Evolutionary conservation across 495 filamentous ascomycete genomes (phyloP).

Genomic region (Hypomontagnella submonticulosa): DNA sequence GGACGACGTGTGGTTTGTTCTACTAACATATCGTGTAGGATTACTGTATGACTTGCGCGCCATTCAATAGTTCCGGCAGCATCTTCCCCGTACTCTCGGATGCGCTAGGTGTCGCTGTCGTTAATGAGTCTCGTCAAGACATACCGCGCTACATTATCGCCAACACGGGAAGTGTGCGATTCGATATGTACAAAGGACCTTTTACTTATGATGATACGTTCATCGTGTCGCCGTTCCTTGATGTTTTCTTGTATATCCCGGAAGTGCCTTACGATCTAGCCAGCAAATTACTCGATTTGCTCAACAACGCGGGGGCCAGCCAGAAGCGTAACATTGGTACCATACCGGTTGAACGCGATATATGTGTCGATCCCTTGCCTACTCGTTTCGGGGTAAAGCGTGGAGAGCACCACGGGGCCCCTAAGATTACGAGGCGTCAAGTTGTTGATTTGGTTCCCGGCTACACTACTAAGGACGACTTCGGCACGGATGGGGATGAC

Average conservation of each 20-base stretch:
- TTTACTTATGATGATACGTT: conserved; percentile 84
- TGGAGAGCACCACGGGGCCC: conserved; percentile 20
- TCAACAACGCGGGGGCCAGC: conserved; percentile 55
- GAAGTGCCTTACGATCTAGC: conserved; percentile 75
- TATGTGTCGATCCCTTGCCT: conserved; percentile 54
- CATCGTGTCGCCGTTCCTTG: conserved; percentile 82
- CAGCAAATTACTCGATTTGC: conserved; percentile 59
- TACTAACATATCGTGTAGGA: conserved; percentile 40
- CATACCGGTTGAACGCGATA: conserved; percentile 52
- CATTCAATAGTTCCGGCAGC: conserved; percentile 68
- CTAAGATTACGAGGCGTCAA: conserved; percentile 56
- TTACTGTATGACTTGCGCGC: conserved; percentile 73
- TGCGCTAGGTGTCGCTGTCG: conserved; percentile 65
- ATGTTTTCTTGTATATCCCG: conserved; percentile 73
- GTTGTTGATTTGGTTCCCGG: conserved; percentile 64
- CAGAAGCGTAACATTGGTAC: conserved; percentile 54
- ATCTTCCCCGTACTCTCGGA: conserved; percentile 77
- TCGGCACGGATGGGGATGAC: conserved; percentile 79
- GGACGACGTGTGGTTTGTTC: too few species aligned
- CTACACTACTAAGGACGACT: conserved; percentile 81
- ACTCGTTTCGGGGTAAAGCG: conserved; percentile 30
- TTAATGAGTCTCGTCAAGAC: conserved; percentile 57
- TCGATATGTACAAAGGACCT: conserved; percentile 83
- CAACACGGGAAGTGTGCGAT: conserved; percentile 84
- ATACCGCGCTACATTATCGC: conserved; percentile 71